A percentile compares a stretch with the other conserved stretches of the same genome.
Evolutionary conservation across 164 flowering plant genomes (phyloP).

Genomic region (Aristolochia californica): DNA sequence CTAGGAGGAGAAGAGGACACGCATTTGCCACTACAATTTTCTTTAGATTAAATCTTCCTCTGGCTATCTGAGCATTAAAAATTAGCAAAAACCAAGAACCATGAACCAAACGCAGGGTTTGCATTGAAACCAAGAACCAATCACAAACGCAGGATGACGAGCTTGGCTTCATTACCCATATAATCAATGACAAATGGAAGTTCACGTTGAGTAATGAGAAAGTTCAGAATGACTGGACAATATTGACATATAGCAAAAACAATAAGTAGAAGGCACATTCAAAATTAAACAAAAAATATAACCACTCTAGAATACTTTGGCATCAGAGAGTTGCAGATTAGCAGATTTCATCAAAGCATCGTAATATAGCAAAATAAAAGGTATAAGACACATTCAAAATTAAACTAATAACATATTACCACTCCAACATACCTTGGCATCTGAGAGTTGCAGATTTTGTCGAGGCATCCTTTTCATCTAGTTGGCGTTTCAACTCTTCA

Average conservation of each 20-base stretch:
- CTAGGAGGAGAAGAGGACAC: background rate
- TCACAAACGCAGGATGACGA: background rate
- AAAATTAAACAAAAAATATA: background rate
- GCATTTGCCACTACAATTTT: too few relatives aligned
- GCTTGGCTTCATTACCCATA: background rate
- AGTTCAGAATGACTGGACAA: background rate
- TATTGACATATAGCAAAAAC: background rate
- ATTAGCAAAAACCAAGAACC: too few relatives aligned
- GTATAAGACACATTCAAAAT: background rate
- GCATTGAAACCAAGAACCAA: background rate
- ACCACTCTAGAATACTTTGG: background rate
- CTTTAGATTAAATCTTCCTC: too few relatives aligned
- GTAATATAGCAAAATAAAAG: background rate
- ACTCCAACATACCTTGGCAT: conserved; percentile 56
- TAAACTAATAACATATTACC: background rate
- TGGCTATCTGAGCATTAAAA: too few relatives aligned
- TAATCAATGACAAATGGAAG: background rate
- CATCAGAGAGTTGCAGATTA: background rate
- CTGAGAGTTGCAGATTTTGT: conserved; percentile 65
- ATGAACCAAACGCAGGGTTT: background rate
- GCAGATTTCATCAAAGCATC: background rate
- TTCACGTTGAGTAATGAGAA: background rate
- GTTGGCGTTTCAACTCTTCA: conserved; percentile 43
- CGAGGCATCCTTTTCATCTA: conserved; percentile 58
- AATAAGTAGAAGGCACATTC: background rate